A percentile compares a stretch with the other conserved stretches of the same genome.
Conservation (phyloP, 495 filamentous ascomycete species). For the Tuber brumale region DNA sequence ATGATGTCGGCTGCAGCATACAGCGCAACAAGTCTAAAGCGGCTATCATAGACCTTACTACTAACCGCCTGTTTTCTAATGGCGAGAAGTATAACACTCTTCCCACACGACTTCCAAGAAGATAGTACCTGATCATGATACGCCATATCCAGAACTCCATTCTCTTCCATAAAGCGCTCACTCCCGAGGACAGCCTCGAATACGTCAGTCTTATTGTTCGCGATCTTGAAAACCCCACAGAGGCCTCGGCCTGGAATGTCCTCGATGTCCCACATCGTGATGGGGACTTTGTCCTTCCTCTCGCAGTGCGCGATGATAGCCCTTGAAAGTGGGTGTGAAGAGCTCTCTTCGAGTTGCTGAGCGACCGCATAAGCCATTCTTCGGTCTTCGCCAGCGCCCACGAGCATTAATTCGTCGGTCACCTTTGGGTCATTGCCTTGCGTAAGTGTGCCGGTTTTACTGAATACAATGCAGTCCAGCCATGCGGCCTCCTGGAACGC, state of each 20-base stretch:
- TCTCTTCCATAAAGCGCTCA: slow-evolving; percentile 58
- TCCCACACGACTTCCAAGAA: slow-evolving; percentile 61
- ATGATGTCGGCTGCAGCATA: slow-evolving; percentile 66
- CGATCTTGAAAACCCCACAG: slow-evolving; percentile 55
- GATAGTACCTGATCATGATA: slow-evolving; percentile 47
- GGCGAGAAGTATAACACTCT: slow-evolving; percentile 68
- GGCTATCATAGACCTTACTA: neutral
- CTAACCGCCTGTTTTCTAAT: slow-evolving; percentile 28
- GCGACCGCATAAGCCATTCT: slow-evolving; percentile 48
- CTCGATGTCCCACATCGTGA: slow-evolving; percentile 52
- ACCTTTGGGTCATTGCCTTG: slow-evolving; percentile 71
- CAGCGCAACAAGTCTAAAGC: slow-evolving; percentile 45
- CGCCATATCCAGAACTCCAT: neutral
- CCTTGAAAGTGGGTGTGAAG: slow-evolving; percentile 77
- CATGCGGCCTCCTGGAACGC: slow-evolving; percentile 87
- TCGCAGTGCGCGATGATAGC: slow-evolving; percentile 57
- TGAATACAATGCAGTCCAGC: slow-evolving; percentile 80
- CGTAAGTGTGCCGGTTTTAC: slow-evolving; percentile 90
- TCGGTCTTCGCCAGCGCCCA: slow-evolving; percentile 39
- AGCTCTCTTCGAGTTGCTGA: slow-evolving; percentile 66
- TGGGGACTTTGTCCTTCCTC: neutral
- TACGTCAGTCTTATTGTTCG: slow-evolving; percentile 17
- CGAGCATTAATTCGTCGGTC: slow-evolving; percentile 58
- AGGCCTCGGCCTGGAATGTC: slow-evolving; percentile 78
- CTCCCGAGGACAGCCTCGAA: slow-evolving; percentile 74